phyloP scores from a whole-genome alignment of 2,329 filamentous ascomycete species.

The Dothidotthia symphoricarpi region DNA sequence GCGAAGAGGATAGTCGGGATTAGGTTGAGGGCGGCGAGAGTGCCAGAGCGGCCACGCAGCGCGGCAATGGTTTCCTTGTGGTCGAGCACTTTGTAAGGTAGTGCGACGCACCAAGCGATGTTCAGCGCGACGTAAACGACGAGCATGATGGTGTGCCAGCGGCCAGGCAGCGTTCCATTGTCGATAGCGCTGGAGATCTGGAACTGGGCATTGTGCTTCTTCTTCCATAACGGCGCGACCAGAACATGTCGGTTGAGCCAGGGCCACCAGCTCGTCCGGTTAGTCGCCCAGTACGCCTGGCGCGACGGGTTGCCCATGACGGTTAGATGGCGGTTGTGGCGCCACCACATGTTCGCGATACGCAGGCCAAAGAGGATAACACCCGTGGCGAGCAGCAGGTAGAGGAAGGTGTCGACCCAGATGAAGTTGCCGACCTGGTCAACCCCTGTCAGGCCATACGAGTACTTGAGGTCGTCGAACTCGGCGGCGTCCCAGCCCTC shows the following conservation, averaged over 20 bases:
- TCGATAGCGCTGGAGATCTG: conserved; percentile 66
- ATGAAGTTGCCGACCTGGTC: conserved; percentile 50
- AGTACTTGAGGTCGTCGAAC: conserved; percentile 38
- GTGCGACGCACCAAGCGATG: conserved; percentile 70
- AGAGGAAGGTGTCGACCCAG: conserved; percentile 47
- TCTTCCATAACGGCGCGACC: conserved; percentile 69
- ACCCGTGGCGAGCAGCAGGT: conserved; percentile 36
- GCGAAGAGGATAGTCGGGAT: conserved; percentile 86
- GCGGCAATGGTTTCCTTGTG: conserved; percentile 68
- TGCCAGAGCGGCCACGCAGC: conserved; percentile 80
- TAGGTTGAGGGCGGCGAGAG: conserved; percentile 84
- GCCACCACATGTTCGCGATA: conserved; percentile 43
- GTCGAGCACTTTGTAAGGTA: conserved; percentile 56
- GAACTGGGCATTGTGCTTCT: conserved; percentile 74
- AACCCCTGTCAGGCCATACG: conserved; percentile 49
- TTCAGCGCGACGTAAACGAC: conserved; percentile 69
- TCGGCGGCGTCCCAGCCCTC: conserved; percentile 31
- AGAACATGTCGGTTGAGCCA: conserved; percentile 63
- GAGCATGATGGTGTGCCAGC: conserved; percentile 71
- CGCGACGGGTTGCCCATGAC: conserved; percentile 44
- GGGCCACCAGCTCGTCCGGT: conserved; percentile 51
- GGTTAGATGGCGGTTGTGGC: conserved; percentile 48
- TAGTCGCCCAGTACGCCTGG: conserved; percentile 48
- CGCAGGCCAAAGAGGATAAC: conserved; percentile 44
- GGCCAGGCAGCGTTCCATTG: conserved; percentile 75